Percentiles rank a stretch among this genome's conserved stretches.
phyloP scores from a whole-genome alignment of 768 basidiomycete genomes.

The Rhodotorula taiwanensis region DNA sequence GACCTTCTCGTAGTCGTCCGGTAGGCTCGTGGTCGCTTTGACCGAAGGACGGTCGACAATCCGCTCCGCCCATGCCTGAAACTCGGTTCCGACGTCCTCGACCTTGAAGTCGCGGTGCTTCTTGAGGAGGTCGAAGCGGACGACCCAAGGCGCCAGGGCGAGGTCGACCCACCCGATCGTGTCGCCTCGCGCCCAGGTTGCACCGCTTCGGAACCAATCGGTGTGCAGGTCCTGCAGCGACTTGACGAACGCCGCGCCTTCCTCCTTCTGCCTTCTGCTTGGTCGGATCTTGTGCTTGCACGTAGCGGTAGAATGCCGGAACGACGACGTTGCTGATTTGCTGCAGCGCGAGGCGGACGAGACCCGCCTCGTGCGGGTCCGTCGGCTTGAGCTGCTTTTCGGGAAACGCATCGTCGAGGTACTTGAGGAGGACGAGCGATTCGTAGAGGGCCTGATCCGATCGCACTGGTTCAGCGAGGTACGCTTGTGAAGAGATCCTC shows the following conservation, averaged over 20 bases:
- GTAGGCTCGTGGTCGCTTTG: constrained; percentile 48
- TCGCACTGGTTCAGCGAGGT: too few relatives aligned
- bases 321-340: constrained; percentile 53
- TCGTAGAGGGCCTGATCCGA: constrained; percentile 66
- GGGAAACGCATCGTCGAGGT: constrained; percentile 28
- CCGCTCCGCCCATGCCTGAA: constrained; percentile 50
- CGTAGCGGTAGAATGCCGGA: constrained; percentile 53
- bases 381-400: neutral
- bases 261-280: constrained; percentile 39
- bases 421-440: constrained; percentile 49
- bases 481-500: too few relatives aligned
- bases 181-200: constrained; percentile 43
- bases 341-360: constrained; percentile 31
- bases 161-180: constrained; percentile 54
- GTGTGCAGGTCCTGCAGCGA: constrained; percentile 20
- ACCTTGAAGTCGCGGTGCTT: constrained; percentile 53
- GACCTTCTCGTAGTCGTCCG: constrained; percentile 11
- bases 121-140: constrained; percentile 55
- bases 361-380: constrained; percentile 11
- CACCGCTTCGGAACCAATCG: constrained; percentile 42
- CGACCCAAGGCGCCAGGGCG: constrained; percentile 61
- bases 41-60: constrained; percentile 52
- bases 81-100: constrained; percentile 49
- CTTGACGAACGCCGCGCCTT: constrained; percentile 35
- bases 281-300: constrained; percentile 47